These are phyloP conservation scores for Phylloporus sp. DNA, from an alignment of 768 basidiomycete genomes.

Conservation along the genomic window DNA sequence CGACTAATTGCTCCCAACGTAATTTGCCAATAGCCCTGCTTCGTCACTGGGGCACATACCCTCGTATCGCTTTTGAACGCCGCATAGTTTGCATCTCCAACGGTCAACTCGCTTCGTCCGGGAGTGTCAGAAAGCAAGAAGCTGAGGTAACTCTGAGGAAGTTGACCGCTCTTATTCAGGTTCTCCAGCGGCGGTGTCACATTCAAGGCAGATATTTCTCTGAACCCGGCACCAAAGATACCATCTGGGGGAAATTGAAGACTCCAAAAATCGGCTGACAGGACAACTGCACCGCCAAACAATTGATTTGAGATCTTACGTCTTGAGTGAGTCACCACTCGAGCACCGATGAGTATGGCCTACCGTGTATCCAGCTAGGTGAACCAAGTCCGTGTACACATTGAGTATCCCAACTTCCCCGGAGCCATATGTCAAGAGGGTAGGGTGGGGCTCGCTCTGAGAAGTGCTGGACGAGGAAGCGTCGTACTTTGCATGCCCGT, in stretches of 20 bases:
- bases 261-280: constrained; percentile 26
- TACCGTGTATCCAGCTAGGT: constrained; percentile 32
- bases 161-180: constrained; percentile 32
- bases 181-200: constrained; percentile 38
- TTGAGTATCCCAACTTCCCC: constrained; percentile 30
- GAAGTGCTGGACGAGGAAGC: constrained; percentile 25
- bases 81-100: constrained; percentile 38
- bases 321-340: not conserved
- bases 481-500: constrained; percentile 27
- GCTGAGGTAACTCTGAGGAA: constrained; percentile 32
- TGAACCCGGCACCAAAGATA: constrained; percentile 39
- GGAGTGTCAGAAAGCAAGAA: constrained; percentile 40
- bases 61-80: constrained; percentile 47
- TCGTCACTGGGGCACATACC: constrained; percentile 30
- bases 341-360: not conserved
- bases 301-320: constrained; percentile 32
- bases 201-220: constrained; percentile 32
- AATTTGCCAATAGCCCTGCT: constrained; percentile 37
- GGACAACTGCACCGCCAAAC: constrained; percentile 35
- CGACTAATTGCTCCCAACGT: constrained; percentile 17
- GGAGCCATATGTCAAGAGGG: constrained; percentile 37
- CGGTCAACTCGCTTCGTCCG: constrained; percentile 13
- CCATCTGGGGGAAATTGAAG: constrained; percentile 31
- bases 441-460: constrained; percentile 5
- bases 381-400: constrained; percentile 35